These are phyloP conservation scores for Novakomyces olei DNA, from an alignment of 805 yeast genomes.

Conservation along the genomic window DNA sequence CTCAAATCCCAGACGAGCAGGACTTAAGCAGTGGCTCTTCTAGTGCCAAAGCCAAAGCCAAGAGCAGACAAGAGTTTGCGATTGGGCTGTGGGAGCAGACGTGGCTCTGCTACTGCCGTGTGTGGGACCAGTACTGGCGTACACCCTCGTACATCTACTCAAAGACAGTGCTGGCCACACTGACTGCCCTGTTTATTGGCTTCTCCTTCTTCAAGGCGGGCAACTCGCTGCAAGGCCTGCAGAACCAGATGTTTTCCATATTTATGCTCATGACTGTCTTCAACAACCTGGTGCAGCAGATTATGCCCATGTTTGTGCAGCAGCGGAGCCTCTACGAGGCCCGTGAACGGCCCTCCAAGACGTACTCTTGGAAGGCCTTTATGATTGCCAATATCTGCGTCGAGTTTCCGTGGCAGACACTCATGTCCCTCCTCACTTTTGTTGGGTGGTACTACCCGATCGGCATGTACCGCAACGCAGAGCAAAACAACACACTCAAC, in stretches of 20 bases:
- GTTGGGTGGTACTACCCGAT: conserved; percentile 39
- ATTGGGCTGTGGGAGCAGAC: conserved; percentile 22
- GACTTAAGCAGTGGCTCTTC: conserved; percentile 14
- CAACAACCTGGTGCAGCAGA: conserved; percentile 37
- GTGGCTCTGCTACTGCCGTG: conserved; percentile 26
- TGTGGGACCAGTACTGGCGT: conserved; percentile 39
- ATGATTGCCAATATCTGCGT: conserved; percentile 37
- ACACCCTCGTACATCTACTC: conserved; percentile 36
- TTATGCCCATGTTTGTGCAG: conserved; percentile 35
- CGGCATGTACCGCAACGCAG: conserved; percentile 34
- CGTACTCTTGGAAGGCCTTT: conserved; percentile 45
- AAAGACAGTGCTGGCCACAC: conserved; percentile 29
- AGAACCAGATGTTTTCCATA: conserved; percentile 59
- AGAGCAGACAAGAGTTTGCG: conserved; percentile 28
- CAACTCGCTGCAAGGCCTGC: conserved; percentile 42
- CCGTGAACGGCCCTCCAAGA: conserved; percentile 51
- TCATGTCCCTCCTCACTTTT: conserved; percentile 35
- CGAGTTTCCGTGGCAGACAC: conserved; percentile 42
- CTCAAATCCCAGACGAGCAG: conserved; percentile 18
- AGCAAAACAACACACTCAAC: conserved; percentile 20
- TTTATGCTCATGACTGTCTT: conserved; percentile 44
- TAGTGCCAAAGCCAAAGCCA: neutral
- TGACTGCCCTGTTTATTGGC: conserved; percentile 39
- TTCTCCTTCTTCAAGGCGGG: conserved; percentile 46
- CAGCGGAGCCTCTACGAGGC: conserved; percentile 51